Evolutionary conservation across 2,329 filamentous ascomycete genomes (phyloP).

Genomic region (Malbranchea zuffiana): DNA sequence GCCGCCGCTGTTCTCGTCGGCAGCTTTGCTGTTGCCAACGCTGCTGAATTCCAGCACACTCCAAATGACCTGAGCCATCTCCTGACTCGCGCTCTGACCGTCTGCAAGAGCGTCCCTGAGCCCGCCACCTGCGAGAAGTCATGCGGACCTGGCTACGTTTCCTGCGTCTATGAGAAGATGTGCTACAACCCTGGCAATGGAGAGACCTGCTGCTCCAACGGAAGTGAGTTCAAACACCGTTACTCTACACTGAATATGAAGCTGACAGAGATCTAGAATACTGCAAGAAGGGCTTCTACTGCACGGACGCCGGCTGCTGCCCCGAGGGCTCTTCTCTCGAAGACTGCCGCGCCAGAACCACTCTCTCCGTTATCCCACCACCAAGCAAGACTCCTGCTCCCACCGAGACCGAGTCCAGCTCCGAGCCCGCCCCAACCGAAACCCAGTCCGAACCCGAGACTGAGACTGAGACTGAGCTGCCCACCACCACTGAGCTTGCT

Average conservation of each 20-base stretch:
- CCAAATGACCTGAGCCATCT: neutral
- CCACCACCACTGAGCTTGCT: neutral
- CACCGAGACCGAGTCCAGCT: neutral
- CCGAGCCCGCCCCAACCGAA: neutral
- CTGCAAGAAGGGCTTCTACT: constrained; percentile 8
- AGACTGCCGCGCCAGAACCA: constrained; percentile 5
- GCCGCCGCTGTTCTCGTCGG: constrained; percentile 3
- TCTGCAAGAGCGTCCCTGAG: constrained; percentile 4
- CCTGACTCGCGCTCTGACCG: neutral
- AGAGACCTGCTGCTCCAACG: constrained; percentile 11
- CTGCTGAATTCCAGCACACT: constrained; percentile 5
- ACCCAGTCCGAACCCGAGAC: constrained; percentile 1
- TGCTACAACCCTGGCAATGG: constrained; percentile 10
- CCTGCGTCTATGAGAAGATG: constrained; percentile 6
- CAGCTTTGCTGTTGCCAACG: constrained; percentile 4
- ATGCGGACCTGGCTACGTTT: constrained; percentile 7
- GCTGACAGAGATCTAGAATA: neutral
- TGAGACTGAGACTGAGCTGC: neutral
- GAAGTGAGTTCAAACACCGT: constrained; percentile 8
- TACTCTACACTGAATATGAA: neutral
- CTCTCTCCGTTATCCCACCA: neutral
- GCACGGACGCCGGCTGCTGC: constrained; percentile 9
- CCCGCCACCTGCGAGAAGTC: constrained; percentile 7
- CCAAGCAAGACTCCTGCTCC: neutral
- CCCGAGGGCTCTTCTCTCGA: constrained; percentile 6